Evolutionary conservation across 163 green algal genomes (phyloP), one percentile per base, ranked within the genome.

Genomic region (Scenedesmus sp.): DNA sequence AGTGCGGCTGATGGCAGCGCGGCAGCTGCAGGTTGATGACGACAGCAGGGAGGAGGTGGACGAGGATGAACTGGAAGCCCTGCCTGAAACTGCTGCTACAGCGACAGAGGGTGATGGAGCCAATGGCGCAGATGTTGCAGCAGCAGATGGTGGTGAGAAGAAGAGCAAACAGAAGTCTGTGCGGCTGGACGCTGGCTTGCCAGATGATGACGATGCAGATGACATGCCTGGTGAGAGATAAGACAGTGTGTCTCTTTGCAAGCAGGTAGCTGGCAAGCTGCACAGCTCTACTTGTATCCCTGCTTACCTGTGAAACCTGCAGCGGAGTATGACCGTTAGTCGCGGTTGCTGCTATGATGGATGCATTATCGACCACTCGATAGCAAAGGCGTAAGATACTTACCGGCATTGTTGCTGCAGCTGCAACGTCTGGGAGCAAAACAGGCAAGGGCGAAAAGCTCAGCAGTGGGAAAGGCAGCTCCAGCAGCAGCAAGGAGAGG

Each of bases 21-120:
- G 55, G 15, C 73, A 87, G 55, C 55, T 86, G 34, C 86, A 83
- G 83, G 55, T 91, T 55, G 87, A 91, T 84, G 87, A 91, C 57
- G 87, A 91, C 20, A 52, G 3, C 34, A 86, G 60, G 12, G 74
- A 77, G 20, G 87, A 86, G 2, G 55, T 86, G 15, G 74, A 91
- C 46, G 74, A 91, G 18, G 87, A 91, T 62, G 87, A 91, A 52
- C 54, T 91, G 16, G 87, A 91, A 57, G 87, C 46, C n/a, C 12
- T 20, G 23, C 20, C 26, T 77, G 84, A 13, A 16, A 85, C 8
- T 20, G 55, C 54, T 64, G 84, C 16, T 56, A 66, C 70, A 46
- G 34, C 34, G 34, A 46, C 34, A 46, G 34, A 46, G 34, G 34
- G 34, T 60, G 87, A 46, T 46, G 34, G 46, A 62, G 23, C n/a